These are phyloP conservation scores for Penicillium canescens DNA, from an alignment of 495 filamentous ascomycete species.

Conservation along the genomic window DNA sequence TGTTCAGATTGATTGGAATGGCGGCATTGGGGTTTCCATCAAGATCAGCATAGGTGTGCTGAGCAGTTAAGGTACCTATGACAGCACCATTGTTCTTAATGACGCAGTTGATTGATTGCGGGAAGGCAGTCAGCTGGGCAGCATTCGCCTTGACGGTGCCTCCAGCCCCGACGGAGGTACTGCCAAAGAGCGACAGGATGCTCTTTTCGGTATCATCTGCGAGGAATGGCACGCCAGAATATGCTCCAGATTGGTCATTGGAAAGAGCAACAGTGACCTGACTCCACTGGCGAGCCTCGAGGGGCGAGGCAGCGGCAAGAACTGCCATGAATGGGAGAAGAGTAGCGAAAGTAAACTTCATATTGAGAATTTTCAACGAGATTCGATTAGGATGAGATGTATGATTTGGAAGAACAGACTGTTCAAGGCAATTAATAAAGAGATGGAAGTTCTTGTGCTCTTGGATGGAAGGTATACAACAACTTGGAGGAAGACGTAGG, in stretches of 20 bases:
- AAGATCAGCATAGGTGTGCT: slow-evolving; percentile 19
- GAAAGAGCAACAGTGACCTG: slow-evolving; percentile 20
- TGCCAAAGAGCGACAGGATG: slow-evolving; percentile 20
- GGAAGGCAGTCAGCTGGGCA: slow-evolving; percentile 20
- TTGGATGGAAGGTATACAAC: background rate
- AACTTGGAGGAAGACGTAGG: background rate
- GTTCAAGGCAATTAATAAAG: background rate
- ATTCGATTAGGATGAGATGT: too few relatives aligned
- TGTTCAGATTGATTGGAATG: slow-evolving; percentile 19
- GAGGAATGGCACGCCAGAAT: slow-evolving; percentile 15
- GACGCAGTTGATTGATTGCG: slow-evolving; percentile 16
- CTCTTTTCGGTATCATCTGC: slow-evolving; percentile 12
- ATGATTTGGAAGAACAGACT: background rate
- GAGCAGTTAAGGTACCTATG: slow-evolving; percentile 17
- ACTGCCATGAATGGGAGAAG: slow-evolving; percentile 16
- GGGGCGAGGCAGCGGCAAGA: slow-evolving; percentile 11
- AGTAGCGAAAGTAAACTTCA: slow-evolving; percentile 21
- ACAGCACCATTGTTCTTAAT: slow-evolving; percentile 14
- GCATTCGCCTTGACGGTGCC: slow-evolving; percentile 20
- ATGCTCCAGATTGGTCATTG: slow-evolving; percentile 26
- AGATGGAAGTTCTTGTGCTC: background rate
- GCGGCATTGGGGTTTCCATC: slow-evolving; percentile 19
- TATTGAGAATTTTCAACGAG: slow-evolving; percentile 13
- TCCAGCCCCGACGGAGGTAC: slow-evolving; percentile 15
- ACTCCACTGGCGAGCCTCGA: slow-evolving; percentile 12